Base-by-base conservation (phyloP, 352 stramenopile genomes). In the Globisporangium nodosum region DNA sequence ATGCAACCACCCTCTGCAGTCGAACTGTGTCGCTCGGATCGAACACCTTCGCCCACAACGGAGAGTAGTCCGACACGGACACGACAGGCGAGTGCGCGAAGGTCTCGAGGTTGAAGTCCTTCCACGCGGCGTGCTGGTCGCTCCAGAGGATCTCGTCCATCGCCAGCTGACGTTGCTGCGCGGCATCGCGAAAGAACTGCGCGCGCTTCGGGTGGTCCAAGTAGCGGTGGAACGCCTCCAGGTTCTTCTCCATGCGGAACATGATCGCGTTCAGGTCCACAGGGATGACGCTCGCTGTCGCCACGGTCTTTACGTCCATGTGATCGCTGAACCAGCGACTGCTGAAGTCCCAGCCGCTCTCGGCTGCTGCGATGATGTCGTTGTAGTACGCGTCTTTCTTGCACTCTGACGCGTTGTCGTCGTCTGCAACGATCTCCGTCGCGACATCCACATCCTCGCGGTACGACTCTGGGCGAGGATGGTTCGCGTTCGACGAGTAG, bases 321-420 rank as follows among this genome's bases (percentile, higher is more conserved):
- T 71, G 67, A 45, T 88, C 67, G 40, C 70, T 61, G 11, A 96
- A 56, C 88, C 88, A 97, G 21, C 88, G 81, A 53, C 82, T 94
- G 59, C 76, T 92, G 55, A 97, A 97, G 63, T 97, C 88, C 88
- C 88, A 97, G 1, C 88, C 88, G n/a, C 81, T 94, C 68, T 96
- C 88, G 7, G 88, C 83, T 15, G 81, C 88, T 20, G 80, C 78
- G 46, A 88, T 90, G 40, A 96, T 74, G 60, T 93, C 79, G 49
- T 85, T 87, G 68, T 92, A 96, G 61, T 90, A 92, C 49, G 71
- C 71, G 52, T 74, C 72, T 56, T 90, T 89, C 59, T 85, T 74
- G 11, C 62, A 62, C 46, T 87, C 66, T 0, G 63, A 81, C 35
- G 65, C 63, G 0, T 54, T 55, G 33, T 76, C 51, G 0, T 66